Conservation (phyloP, 73 alveolate genomes). For the Loxodes magnus region DNA sequence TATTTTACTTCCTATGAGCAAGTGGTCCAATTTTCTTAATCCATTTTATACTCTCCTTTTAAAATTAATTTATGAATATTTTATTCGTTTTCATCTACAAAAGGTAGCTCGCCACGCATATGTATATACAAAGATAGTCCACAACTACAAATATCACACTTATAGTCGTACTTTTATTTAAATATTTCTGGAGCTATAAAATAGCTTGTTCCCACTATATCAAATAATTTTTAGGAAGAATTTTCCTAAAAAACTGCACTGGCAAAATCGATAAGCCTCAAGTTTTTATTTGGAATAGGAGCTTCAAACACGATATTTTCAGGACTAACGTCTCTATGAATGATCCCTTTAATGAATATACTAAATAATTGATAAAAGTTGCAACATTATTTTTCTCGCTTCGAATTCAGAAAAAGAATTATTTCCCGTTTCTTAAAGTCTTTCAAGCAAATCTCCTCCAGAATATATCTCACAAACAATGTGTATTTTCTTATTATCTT, state of each 20-base stretch:
- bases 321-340: slow-evolving; percentile 10
- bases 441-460: slow-evolving; percentile 4
- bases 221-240: too few species aligned
- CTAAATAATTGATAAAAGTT: background rate
- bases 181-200: slow-evolving; percentile 29
- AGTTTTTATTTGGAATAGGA: background rate
- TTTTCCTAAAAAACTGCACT: too few species aligned
- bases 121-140: slow-evolving; percentile 20
- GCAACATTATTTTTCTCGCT: slow-evolving; percentile 2
- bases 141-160: slow-evolving; percentile 26
- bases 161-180: slow-evolving; percentile 10
- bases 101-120: slow-evolving; percentile 22
- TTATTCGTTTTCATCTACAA: too few species aligned
- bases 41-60: too few species aligned
- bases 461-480: slow-evolving; percentile 7
- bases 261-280: too few species aligned
- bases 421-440: background rate
- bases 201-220: slow-evolving; percentile 29
- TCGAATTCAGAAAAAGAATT: background rate
- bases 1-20: too few species aligned
- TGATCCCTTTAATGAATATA: slow-evolving; percentile 6
- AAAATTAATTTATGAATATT: too few species aligned
- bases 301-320: slow-evolving; percentile 9
- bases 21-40: too few species aligned
- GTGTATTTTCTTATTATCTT: background rate